Evolutionary conservation across 73 alveolate species (phyloP), one percentile per base, ranked within the genome.

Genomic region (Durusdinium trenchii): DNA sequence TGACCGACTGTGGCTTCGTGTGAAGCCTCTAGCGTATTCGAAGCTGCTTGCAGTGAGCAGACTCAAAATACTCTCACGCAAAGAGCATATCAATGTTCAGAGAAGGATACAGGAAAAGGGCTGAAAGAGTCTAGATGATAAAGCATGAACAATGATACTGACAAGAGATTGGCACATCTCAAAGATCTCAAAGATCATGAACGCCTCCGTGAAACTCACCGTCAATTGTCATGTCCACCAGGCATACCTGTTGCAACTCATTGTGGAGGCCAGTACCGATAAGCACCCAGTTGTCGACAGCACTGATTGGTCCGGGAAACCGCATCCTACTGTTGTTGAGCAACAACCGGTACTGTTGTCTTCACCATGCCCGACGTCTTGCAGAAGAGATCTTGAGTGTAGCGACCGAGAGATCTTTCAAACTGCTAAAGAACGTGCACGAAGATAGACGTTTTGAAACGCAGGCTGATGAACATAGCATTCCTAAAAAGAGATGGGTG

Each of bases 241-340:
- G 98, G 98, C 98, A 10, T 91, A 91, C 45, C n/a, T 91, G 43
- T n/a, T 91, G 98, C 98, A 91, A 54, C 87, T 91, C 57, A 91
- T 91, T n/a, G 62, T 91, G 10, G 98, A 91, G 96, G 96, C 46
- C 47, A 28, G 84, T 18, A 36, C 20, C n/a, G n/a, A n/a, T n/a
- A n/a, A n/a, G n/a, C n/a, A n/a, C n/a, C n/a, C n/a, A n/a, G n/a
- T n/a, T n/a, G n/a, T n/a, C n/a, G n/a, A n/a, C n/a, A n/a, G n/a
- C n/a, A n/a, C n/a, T n/a, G n/a, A n/a, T n/a, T n/a, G n/a, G n/a
- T n/a, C n/a, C n/a, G n/a, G n/a, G n/a, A n/a, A n/a, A n/a, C n/a
- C n/a, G n/a, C n/a, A n/a, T n/a, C n/a, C n/a, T n/a, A n/a, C n/a
- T n/a, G n/a, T n/a, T n/a, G n/a, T n/a, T n/a, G n/a, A n/a, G n/a